Base-by-base conservation (phyloP, 257 asterid species). In the Mentha longifolia region DNA sequence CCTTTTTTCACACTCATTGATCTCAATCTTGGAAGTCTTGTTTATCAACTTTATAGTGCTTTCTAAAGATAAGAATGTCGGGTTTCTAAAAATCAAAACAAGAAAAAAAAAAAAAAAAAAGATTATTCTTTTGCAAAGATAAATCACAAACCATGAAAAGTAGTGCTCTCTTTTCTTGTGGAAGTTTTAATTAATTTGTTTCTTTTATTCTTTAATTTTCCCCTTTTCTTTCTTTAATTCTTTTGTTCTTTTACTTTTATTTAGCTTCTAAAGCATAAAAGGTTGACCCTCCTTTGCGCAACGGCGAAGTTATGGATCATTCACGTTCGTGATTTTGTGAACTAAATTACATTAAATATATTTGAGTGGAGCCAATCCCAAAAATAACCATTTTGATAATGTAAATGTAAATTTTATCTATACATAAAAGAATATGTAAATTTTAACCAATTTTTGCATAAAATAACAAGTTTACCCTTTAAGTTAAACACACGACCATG, bases 61-160 rank as follows among this genome's bases (percentile, higher is more conserved):
- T 82, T 88, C 64, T 67, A 65, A 75, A 80, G 92, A 85, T 86
- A 79, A 82, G 88, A 87, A 87, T 83, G 89, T 85, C 74, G 86
- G 85, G 79, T 80, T 87, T 77, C 82, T 50, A 79, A 85, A 85
- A 35, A 82, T 80, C 91, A 89, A 77, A 19, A 74, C 79, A 75
- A 68, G 75, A 62, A 65, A 7, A 35, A 35, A 79, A 50, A 87
- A 84, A 62, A 65, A 7, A 35, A 35, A 79, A 50, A 87, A 84
- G 74, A 17, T 75, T 62, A 73, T 82, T 82, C 87, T 79, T 80
- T 80, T 61, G 83, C 84, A 79, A 85, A 61, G 79, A 85, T 82
- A 87, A 84, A 80, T 87, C 68, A 65, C 82, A 74, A 73, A 74
- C 76, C 89, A 89, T 89, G 55, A 85, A 89, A 82, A 73, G 84